Conservation (phyloP, 2,329 filamentous ascomycete genomes). For the Colletotrichum sp. region DNA sequence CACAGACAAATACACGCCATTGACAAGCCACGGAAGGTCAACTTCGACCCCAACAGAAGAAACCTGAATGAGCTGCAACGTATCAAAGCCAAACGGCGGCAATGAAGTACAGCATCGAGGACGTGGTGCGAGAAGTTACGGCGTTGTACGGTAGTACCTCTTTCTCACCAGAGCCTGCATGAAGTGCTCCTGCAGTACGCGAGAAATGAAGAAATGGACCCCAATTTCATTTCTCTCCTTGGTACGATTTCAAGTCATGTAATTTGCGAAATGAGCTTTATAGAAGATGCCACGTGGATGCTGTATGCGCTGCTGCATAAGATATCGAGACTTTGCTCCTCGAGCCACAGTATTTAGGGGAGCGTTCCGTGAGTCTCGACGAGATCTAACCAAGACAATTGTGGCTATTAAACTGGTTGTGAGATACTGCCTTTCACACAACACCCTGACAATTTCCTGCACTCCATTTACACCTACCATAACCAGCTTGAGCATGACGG, state of each 20-base stretch:
- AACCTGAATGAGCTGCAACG: fast-evolving
- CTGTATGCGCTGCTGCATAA: not conserved
- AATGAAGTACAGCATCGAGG: fast-evolving
- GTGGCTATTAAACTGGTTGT: fast-evolving
- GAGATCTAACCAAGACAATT: not conserved
- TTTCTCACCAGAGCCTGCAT: fast-evolving
- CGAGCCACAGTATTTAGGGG: not conserved
- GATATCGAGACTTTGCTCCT: not conserved
- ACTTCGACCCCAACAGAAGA: fast-evolving
- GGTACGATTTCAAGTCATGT: not conserved
- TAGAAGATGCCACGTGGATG: not conserved
- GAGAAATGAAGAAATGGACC: not conserved
- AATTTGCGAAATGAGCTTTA: not conserved
- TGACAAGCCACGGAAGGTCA: not conserved
- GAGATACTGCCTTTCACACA: fast-evolving
- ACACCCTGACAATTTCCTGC: fast-evolving
- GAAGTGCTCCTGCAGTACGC: fast-evolving
- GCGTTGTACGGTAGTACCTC: not conserved
- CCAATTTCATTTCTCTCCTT: fast-evolving
- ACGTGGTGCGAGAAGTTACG: not conserved
- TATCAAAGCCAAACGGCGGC: fast-evolving
- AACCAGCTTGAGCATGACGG: not conserved
- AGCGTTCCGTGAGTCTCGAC: not conserved
- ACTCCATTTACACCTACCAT: not conserved
- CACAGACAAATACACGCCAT: not conserved